A percentile compares a stretch with the other conserved stretches of the same genome.
These are phyloP conservation scores for Acacia concinna DNA, from an alignment of 331 rosid genomes.

Conservation along the genomic window DNA sequence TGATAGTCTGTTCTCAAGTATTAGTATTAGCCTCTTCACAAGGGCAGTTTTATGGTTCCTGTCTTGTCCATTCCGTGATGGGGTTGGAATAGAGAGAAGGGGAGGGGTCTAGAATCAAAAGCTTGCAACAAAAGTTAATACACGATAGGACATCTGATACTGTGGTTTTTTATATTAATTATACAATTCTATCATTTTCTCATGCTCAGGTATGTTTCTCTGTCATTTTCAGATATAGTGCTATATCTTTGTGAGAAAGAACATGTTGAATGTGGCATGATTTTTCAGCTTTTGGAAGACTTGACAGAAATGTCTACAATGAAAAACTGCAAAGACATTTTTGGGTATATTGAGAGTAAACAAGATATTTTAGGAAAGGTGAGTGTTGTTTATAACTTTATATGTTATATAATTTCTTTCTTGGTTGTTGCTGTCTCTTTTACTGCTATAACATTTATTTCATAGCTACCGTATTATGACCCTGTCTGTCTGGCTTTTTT, in stretches of 20 bases:
- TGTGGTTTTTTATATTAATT: constrained; percentile 3
- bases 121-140: background rate
- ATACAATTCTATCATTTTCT: background rate
- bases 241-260: constrained; percentile 95
- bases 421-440: constrained; percentile 17
- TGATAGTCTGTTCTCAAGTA: background rate
- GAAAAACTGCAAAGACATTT: constrained; percentile 96
- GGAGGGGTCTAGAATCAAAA: constrained; percentile 9
- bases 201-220: constrained; percentile 20
- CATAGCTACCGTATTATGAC: constrained; percentile 4
- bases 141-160: background rate
- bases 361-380: constrained; percentile 97
- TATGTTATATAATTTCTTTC: background rate
- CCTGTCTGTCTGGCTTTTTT: constrained; percentile 24
- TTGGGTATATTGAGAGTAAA: constrained; percentile 93
- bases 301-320: constrained; percentile 97
- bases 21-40: background rate
- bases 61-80: background rate
- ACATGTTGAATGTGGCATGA: constrained; percentile 97
- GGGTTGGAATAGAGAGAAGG: background rate
- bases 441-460: constrained; percentile 6
- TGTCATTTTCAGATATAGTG: constrained; percentile 64
- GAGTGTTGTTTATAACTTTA: background rate
- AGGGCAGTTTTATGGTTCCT: background rate
- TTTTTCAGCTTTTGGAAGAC: constrained; percentile 94